Evolutionary conservation across 2,329 filamentous ascomycete species (phyloP).

Genomic region (Fonsecaea pedrosoi): DNA sequence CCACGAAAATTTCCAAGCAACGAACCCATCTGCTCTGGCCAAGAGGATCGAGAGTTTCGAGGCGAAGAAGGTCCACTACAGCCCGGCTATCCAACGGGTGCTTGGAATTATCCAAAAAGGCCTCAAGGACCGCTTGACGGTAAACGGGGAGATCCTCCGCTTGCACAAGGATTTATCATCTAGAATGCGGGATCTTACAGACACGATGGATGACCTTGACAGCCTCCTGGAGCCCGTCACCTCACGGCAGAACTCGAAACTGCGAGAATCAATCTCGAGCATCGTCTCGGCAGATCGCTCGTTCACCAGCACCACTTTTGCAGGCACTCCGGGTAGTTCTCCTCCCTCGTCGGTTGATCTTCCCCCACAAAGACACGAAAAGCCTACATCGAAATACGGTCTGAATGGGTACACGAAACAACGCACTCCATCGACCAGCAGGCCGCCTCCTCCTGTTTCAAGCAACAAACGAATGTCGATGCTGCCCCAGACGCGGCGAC

Average conservation of each 20-base stretch:
- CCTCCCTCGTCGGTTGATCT: constrained; percentile 70
- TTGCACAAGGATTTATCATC: constrained; percentile 83
- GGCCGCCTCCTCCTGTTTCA: constrained; percentile 39
- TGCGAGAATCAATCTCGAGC: constrained; percentile 91
- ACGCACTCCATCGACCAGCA: constrained; percentile 51
- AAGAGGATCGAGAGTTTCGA: constrained; percentile 94
- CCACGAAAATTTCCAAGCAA: constrained; percentile 75
- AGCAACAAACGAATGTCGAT: constrained; percentile 36
- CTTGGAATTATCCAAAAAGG: constrained; percentile 92
- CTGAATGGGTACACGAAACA: constrained; percentile 40
- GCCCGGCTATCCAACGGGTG: constrained; percentile 89
- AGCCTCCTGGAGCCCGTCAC: constrained; percentile 73
- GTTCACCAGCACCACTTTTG: constrained; percentile 71
- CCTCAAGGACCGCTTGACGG: constrained; percentile 91
- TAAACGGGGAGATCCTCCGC: constrained; percentile 92
- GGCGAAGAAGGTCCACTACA: constrained; percentile 92
- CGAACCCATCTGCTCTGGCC: constrained; percentile 70
- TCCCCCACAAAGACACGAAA: constrained; percentile 58
- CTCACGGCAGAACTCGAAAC: constrained; percentile 69
- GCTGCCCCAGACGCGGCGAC: constrained; percentile 34
- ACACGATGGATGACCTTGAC: constrained; percentile 79
- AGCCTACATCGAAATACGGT: constrained; percentile 54
- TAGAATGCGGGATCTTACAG: constrained; percentile 79
- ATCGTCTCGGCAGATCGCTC: constrained; percentile 79
- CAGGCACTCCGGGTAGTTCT: constrained; percentile 75